Conservation (phyloP, 768 basidiomycete genomes). For the Naematelia encephala region DNA sequence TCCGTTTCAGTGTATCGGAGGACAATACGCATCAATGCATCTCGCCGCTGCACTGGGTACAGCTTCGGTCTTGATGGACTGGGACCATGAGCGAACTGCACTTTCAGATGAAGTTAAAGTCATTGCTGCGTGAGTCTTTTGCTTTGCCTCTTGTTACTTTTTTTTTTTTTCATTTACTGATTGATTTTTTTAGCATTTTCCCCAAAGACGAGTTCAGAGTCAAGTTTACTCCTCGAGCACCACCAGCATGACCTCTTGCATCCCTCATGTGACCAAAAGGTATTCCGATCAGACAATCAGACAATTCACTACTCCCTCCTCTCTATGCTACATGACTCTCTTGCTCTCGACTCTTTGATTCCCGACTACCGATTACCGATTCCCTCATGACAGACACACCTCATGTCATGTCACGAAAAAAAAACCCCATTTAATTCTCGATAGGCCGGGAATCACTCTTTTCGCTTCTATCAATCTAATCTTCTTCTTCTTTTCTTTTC, state of each 20-base stretch:
- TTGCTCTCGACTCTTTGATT: too few relatives aligned
- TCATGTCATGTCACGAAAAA: too few relatives aligned
- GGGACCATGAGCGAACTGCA: constrained; percentile 79
- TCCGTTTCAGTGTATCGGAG: constrained; percentile 68
- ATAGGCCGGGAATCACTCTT: too few relatives aligned
- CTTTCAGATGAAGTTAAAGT: constrained; percentile 81
- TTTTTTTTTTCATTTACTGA: background rate
- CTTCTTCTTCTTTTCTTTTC: too few relatives aligned
- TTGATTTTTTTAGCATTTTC: constrained; percentile 61
- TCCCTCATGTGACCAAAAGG: background rate
- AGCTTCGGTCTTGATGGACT: constrained; percentile 75
- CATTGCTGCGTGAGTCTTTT: constrained; percentile 67
- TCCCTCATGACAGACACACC: too few relatives aligned
- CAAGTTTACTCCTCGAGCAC: constrained; percentile 65
- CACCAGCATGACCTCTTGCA: constrained; percentile 27
- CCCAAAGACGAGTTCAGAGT: constrained; percentile 86
- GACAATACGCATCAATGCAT: constrained; percentile 90
- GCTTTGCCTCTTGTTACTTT: background rate
- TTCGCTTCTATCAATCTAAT: too few relatives aligned
- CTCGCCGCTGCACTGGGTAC: constrained; percentile 78
- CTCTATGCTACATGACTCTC: too few relatives aligned
- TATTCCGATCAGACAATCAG: too few relatives aligned
- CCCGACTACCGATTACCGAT: too few relatives aligned
- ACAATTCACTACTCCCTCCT: too few relatives aligned
- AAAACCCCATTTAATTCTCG: too few relatives aligned